Percentiles rank a stretch among this genome's conserved stretches.
Conservation (phyloP, 345 rosid genomes). For the Aquilaria sinensis region DNA sequence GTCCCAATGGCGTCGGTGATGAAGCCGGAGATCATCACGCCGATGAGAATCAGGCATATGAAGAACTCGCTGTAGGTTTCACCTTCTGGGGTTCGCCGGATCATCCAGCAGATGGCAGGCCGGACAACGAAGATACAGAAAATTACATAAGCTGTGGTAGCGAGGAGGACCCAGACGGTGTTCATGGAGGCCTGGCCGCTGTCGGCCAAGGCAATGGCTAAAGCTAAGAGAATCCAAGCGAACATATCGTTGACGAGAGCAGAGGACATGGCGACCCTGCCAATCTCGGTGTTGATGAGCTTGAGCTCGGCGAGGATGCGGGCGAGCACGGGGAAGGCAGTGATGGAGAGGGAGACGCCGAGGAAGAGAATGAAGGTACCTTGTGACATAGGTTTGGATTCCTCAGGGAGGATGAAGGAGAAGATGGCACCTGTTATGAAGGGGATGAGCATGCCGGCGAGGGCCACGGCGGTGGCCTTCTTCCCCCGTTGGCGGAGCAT, state of each 20-base stretch:
- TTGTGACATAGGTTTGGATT: conserved; percentile 11
- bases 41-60: conserved; percentile 79
- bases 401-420: conserved; percentile 35
- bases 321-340: conserved; percentile 92
- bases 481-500: conserved; percentile 65
- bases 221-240: conserved; percentile 80
- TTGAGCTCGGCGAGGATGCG: conserved; percentile 89
- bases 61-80: conserved; percentile 75
- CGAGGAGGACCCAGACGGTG: conserved; percentile 67
- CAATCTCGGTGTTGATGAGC: conserved; percentile 79
- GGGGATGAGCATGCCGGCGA: conserved; percentile 81
- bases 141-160: conserved; percentile 40
- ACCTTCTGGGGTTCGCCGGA: conserved; percentile 81
- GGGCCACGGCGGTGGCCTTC: conserved; percentile 54
- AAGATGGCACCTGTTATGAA: conserved; percentile 49
- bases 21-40: conserved; percentile 92
- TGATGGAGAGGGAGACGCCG: conserved; percentile 86
- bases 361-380: conserved; percentile 71
- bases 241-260: conserved; percentile 87
- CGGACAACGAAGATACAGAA: conserved; percentile 55
- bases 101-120: conserved; percentile 67
- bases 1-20: conserved; percentile 93
- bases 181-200: conserved; percentile 40
- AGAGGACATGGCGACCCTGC: conserved; percentile 86
- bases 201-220: conserved; percentile 72